Percentiles rank a stretch among this genome's conserved stretches.
These are phyloP conservation scores for Lepidium didymum DNA, from an alignment of 345 rosid genomes.

Conservation along the genomic window DNA sequence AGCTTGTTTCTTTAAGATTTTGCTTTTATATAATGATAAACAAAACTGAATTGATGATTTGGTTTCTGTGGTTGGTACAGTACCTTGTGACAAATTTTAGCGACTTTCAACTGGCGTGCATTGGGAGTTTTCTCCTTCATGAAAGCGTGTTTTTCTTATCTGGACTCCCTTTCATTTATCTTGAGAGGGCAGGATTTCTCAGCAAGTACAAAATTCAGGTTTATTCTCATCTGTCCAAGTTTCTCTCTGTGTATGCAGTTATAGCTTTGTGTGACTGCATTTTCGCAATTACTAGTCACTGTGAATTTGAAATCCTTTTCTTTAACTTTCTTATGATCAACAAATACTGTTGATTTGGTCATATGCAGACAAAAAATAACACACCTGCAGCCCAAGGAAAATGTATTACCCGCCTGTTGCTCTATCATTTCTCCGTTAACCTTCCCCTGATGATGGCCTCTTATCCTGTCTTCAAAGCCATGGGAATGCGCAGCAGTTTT, in stretches of 20 bases:
- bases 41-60: not conserved
- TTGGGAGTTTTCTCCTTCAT: conserved; percentile 92
- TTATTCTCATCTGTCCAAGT: not conserved
- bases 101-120: conserved; percentile 87
- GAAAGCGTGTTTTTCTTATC: conserved; percentile 92
- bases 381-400: conserved; percentile 86
- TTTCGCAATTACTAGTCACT: not conserved
- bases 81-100: conserved; percentile 72
- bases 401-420: conserved; percentile 71
- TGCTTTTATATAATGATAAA: not conserved
- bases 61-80: conserved; percentile 42
- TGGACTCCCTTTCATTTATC: conserved; percentile 86
- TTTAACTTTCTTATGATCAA: not conserved
- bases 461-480: conserved; percentile 82
- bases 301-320: not conserved
- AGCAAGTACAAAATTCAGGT: conserved; percentile 98
- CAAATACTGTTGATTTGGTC: not conserved
- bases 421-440: conserved; percentile 85
- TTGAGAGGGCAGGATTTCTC: conserved; percentile 88
- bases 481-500: conserved; percentile 92
- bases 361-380: conserved; percentile 78
- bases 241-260: not conserved
- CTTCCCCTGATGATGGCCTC: conserved; percentile 84
- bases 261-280: not conserved
- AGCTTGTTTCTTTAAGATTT: not conserved